Evolutionary conservation across 2,329 filamentous ascomycete genomes (phyloP), one percentile per base, ranked within the genome.

Genomic region (Xylaria sp.): DNA sequence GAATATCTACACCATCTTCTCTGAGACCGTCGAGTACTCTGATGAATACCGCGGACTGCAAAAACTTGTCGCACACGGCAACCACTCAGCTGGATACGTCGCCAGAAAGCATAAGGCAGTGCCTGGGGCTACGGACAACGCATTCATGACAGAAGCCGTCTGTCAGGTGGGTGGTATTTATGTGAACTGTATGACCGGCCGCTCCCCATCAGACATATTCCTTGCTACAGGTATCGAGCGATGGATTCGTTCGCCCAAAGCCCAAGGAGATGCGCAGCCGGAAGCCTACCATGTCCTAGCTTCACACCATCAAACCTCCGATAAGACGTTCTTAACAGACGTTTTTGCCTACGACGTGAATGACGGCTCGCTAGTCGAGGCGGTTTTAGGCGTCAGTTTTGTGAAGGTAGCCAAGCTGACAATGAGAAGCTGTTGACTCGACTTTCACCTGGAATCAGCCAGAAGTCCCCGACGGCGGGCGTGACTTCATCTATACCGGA

Each of bases 1-100:
- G 4, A 79, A 76, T 68, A 76, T 84, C 14, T 84, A 84, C 72
- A 71, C 73, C 5, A 72, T 75, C 0, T 81, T 84, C 63, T 60
- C 69, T 1, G 71, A 76, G 3, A 74, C 83, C 4, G 78, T 83
- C 19, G 75, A 80, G 65, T 82, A 80, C 64, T 72, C 69, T 2
- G 70, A 75, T 1, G 34, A 72, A 9, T 83, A 78, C 68, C 76
- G 71, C 0, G 79, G 80, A 1, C 64, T 83, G 1, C 71, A 69
- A n/a, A 75, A 74, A 19, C 65, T 82, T 1, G 77, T 78, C 1
- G 73, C 74, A 6, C 54, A 64, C 7, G 75, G 73, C 1, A 71
- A 69, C 21, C 73, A 78, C 51, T 75, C 75, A 1, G 79, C 79
- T 1, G 79, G 78, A 2, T 58, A 69, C 1, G 75, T 81, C n/a